Evolutionary conservation across 148 eudicot species (phyloP).

Genomic region (Gaultheria prostrata): DNA sequence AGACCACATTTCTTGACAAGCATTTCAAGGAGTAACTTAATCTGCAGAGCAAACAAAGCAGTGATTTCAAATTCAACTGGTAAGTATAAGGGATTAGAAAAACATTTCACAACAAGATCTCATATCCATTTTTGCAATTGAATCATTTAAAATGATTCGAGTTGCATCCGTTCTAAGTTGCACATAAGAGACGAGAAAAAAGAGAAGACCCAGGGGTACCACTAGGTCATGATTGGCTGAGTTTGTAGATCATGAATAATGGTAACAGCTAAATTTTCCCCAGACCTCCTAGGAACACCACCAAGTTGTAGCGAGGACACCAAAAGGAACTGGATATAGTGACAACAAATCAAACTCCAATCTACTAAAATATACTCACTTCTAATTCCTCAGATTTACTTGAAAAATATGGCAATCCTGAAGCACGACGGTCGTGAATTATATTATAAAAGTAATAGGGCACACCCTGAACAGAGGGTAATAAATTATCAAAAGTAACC

Average conservation of each 20-base stretch:
- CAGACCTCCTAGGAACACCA: not conserved
- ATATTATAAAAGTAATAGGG: not conserved
- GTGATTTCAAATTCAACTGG: slow-evolving; percentile 3
- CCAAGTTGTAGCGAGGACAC: not conserved
- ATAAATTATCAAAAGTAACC: not conserved
- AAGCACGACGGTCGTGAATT: not conserved
- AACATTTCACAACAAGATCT: not conserved
- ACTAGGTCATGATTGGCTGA: not conserved
- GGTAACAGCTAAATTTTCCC: not conserved
- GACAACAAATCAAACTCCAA: not conserved
- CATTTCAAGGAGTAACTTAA: slow-evolving; percentile 86
- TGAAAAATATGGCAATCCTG: not conserved
- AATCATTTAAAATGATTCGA: not conserved
- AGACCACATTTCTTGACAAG: slow-evolving; percentile 93
- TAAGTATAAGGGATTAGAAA: not conserved
- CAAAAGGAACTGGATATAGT: not conserved
- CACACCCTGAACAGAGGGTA: not conserved
- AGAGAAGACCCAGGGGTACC: not conserved
- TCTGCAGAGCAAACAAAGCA: slow-evolving; percentile 35
- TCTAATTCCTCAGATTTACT: not conserved
- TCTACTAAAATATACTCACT: not conserved
- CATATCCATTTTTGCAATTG: not conserved
- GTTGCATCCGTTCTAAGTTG: not conserved
- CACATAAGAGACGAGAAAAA: not conserved
- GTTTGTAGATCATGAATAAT: not conserved